Conservation (phyloP, 768 basidiomycete genomes). For the Lentinula sp. region DNA sequence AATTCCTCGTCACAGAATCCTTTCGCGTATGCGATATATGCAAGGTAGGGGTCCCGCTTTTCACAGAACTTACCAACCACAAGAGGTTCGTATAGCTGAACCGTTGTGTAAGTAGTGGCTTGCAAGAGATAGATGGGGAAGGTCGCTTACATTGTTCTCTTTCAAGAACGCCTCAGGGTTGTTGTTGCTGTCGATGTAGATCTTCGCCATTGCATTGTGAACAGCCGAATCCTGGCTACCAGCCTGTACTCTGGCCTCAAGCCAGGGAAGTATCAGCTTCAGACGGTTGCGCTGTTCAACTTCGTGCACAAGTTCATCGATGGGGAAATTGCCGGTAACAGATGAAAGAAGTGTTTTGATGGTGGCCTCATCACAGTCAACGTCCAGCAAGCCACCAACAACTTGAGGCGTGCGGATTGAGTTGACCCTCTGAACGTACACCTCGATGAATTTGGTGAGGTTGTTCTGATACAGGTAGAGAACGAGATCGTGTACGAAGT, state of each 20-base stretch:
- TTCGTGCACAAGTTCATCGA: slow-evolving; percentile 96
- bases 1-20: slow-evolving; percentile 98
- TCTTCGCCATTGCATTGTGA: slow-evolving; percentile 98
- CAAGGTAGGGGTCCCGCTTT: slow-evolving; percentile 94
- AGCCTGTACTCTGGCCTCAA: slow-evolving; percentile 88
- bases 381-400: slow-evolving; percentile 91
- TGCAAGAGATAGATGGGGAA: neutral
- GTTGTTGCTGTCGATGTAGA: slow-evolving; percentile 97
- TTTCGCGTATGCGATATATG: slow-evolving; percentile 98
- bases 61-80: slow-evolving; percentile 99
- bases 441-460: slow-evolving; percentile 95
- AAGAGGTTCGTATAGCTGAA: slow-evolving; percentile 89
- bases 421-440: slow-evolving; percentile 99
- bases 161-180: slow-evolving; percentile 98
- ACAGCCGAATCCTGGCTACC: slow-evolving; percentile 92
- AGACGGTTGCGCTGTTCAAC: slow-evolving; percentile 94
- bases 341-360: slow-evolving; percentile 94
- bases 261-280: slow-evolving; percentile 96
- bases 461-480: slow-evolving; percentile 98
- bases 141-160: slow-evolving; percentile 84
- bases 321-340: slow-evolving; percentile 94
- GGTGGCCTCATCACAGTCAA: slow-evolving; percentile 94
- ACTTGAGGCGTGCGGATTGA: slow-evolving; percentile 96
- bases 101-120: slow-evolving; percentile 7
- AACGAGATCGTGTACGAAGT: slow-evolving; percentile 98